Percentiles rank a stretch among this genome's conserved stretches.
phyloP scores from a whole-genome alignment of 208 protist genomes.

The Leishmania arabica region DNA sequence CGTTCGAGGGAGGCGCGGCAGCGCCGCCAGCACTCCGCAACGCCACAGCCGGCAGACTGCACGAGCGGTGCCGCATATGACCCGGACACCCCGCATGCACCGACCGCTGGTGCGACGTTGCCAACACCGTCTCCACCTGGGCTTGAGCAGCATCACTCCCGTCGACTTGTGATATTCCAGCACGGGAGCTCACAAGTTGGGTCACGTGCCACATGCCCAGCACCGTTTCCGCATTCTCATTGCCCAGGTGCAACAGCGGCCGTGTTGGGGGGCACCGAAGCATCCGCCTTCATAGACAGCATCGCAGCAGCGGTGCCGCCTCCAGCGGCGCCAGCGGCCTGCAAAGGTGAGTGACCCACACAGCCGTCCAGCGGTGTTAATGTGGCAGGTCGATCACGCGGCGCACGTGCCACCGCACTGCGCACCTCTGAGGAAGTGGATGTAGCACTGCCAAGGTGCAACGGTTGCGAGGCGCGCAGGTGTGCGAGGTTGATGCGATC shows the following conservation, averaged over 20 bases:
- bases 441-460: background rate
- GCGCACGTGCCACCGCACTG: background rate
- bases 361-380: background rate
- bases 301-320: background rate
- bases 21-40: background rate
- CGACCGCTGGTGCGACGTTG: background rate
- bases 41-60: background rate
- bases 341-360: background rate
- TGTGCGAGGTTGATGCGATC: background rate
- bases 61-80: background rate
- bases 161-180: background rate
- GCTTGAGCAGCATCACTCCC: background rate
- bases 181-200: background rate
- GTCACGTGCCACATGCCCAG: background rate
- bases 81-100: background rate
- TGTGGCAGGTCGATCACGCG: background rate
- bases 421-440: background rate
- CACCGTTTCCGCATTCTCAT: background rate
- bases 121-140: background rate
- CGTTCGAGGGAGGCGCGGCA: background rate
- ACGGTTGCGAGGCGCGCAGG: background rate
- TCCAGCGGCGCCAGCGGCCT: background rate
- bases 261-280: background rate
- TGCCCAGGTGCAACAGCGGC: background rate
- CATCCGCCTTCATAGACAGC: background rate